Evolutionary conservation across 73 alveolate genomes (phyloP).

Genomic region (Symbiodinium pilosum): DNA sequence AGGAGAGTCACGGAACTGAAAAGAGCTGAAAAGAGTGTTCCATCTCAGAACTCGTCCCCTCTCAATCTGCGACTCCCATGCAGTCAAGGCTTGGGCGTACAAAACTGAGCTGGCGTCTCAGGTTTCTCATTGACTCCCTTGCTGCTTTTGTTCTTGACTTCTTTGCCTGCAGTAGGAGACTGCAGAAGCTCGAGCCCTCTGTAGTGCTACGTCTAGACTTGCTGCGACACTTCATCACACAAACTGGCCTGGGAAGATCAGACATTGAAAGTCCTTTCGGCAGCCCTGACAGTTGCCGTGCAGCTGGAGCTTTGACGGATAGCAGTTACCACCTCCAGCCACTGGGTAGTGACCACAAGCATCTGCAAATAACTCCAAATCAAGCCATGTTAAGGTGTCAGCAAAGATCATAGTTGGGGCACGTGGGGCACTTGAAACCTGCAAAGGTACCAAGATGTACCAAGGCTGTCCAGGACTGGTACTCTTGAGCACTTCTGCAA

Average conservation of each 20-base stretch:
- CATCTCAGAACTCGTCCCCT: too few species aligned
- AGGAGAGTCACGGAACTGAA: too few species aligned
- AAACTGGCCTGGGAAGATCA: constrained; percentile 44
- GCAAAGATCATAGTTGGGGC: constrained; percentile 49
- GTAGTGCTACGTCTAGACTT: too few species aligned
- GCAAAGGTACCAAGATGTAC: neutral
- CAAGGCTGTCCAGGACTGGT: neutral
- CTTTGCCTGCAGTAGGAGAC: constrained; percentile 25
- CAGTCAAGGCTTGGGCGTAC: too few species aligned
- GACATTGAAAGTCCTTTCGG: constrained; percentile 49
- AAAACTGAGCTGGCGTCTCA: neutral
- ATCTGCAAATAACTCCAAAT: neutral
- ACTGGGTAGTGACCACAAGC: too few species aligned
- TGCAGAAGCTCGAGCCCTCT: too few species aligned
- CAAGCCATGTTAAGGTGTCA: neutral
- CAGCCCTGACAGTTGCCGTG: constrained; percentile 66
- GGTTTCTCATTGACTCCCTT: constrained; percentile 34
- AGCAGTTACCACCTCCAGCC: constrained; percentile 87
- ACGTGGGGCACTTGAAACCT: constrained; percentile 56
- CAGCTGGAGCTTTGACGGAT: constrained; percentile 60
- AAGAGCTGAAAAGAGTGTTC: too few species aligned
- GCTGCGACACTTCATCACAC: neutral
- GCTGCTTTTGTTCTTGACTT: neutral
- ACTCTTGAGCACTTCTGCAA: neutral
- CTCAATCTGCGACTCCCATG: too few species aligned